Conservation (phyloP, 768 basidiomycete species). For the Tremella mesenterica region DNA sequence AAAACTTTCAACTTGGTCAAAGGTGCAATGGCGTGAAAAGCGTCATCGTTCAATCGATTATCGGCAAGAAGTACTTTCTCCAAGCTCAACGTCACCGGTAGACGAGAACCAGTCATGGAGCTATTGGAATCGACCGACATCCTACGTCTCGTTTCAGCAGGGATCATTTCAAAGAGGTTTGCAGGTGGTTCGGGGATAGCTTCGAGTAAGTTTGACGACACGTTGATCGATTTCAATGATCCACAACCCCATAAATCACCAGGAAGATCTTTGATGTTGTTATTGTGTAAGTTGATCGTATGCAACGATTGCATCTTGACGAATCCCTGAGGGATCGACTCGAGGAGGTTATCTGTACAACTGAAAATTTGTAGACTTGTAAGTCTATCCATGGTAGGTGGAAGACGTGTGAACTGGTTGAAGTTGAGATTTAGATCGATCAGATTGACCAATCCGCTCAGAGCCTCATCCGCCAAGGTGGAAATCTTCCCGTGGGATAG, state of each 20-base stretch:
- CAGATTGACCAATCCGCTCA: constrained; percentile 66
- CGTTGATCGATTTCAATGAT: constrained; percentile 63
- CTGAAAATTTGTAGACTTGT: constrained; percentile 62
- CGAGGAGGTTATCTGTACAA: constrained; percentile 84
- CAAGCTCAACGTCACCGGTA: constrained; percentile 62
- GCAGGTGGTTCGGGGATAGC: constrained; percentile 61
- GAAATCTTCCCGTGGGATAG: constrained; percentile 82
- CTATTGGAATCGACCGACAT: constrained; percentile 1
- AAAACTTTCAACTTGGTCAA: constrained; percentile 70
- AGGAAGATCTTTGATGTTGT: constrained; percentile 71
- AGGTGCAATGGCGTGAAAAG: constrained; percentile 62
- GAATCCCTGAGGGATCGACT: constrained; percentile 63
- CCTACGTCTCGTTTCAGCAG: constrained; percentile 11
- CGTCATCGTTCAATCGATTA: constrained; percentile 74
- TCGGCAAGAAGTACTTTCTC: constrained; percentile 79
- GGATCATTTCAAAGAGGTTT: constrained; percentile 22
- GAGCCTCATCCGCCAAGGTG: constrained; percentile 61
- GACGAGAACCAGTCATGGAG: constrained; percentile 12
- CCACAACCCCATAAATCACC: constrained; percentile 73
- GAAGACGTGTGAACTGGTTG: constrained; percentile 75
- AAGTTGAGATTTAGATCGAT: constrained; percentile 66
- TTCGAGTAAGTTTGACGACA: constrained; percentile 75
- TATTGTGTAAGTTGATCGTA: constrained; percentile 79
- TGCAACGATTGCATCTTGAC: constrained; percentile 67
- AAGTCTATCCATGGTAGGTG: constrained; percentile 72